These are phyloP conservation scores for Pestalotiopsis sp. DNA, from an alignment of 2,329 filamentous ascomycete genomes.

Conservation along the genomic window DNA sequence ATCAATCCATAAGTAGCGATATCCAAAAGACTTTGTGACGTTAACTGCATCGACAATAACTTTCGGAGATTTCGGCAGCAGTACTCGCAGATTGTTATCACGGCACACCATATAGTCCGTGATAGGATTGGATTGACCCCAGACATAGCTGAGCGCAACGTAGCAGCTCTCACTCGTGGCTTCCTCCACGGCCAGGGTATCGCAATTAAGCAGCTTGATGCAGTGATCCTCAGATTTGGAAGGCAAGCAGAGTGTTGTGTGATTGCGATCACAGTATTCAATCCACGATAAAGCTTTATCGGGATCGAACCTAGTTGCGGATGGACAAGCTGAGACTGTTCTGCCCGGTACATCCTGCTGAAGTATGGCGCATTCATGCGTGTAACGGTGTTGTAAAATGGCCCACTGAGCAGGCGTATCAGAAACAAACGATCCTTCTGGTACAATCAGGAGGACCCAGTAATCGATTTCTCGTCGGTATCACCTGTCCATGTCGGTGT, in stretches of 20 bases:
- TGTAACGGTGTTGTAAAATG: background rate
- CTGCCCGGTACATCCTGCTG: background rate
- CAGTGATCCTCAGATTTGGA: background rate
- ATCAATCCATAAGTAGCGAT: constrained; percentile 17
- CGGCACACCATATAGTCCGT: background rate
- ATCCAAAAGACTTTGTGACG: constrained; percentile 14
- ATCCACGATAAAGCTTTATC: background rate
- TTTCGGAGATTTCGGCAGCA: background rate
- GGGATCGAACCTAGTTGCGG: background rate
- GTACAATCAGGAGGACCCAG: background rate
- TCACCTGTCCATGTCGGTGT: background rate
- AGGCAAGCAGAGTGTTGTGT: background rate
- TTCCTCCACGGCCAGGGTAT: background rate
- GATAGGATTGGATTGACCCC: background rate
- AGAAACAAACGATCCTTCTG: too few species aligned
- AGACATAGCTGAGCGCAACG: constrained; percentile 3
- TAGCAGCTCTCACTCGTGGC: background rate
- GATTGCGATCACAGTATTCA: background rate
- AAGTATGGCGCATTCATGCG: background rate
- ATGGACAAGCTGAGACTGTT: background rate
- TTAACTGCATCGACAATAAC: background rate
- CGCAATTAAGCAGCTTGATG: background rate
- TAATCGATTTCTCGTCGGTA: background rate
- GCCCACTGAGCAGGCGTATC: too few species aligned
- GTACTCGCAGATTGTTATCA: background rate